Evolutionary conservation across 257 asterid species (phyloP).

Genomic region (Galeopsis tetrahit): DNA sequence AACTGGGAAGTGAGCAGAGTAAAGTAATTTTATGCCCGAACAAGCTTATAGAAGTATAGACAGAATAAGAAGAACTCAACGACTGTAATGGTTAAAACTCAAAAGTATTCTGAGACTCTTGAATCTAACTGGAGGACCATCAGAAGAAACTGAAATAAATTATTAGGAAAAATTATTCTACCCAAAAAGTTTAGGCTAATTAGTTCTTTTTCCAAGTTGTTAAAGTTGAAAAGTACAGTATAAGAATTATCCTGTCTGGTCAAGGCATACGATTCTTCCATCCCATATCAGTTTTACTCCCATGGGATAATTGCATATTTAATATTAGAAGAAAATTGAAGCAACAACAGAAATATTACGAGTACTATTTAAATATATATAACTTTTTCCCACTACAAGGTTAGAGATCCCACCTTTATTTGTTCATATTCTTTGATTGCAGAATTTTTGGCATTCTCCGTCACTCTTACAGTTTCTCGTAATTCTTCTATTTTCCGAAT

Average conservation of each 20-base stretch:
- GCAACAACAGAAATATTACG: not conserved
- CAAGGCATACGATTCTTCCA: not conserved
- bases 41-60: not conserved
- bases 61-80: not conserved
- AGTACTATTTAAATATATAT: not conserved
- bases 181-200: not conserved
- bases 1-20: constrained; percentile 3
- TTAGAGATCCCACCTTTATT: constrained; percentile 71
- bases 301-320: not conserved
- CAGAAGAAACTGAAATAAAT: not conserved
- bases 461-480: constrained; percentile 70
- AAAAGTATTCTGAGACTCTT: not conserved
- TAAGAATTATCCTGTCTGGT: not conserved
- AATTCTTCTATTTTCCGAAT: constrained; percentile 89
- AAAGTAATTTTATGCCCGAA: not conserved
- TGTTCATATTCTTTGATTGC: constrained; percentile 79
- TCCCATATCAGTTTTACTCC: not conserved
- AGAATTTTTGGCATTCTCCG: constrained; percentile 77
- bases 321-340: not conserved
- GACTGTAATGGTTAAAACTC: not conserved
- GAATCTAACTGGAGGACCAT: not conserved
- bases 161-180: not conserved
- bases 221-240: not conserved
- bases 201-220: not conserved
- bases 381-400: constrained; percentile 12